These are phyloP conservation scores for Naganishia vaughanmartiniae DNA, from an alignment of 768 basidiomycete genomes.

Conservation along the genomic window DNA sequence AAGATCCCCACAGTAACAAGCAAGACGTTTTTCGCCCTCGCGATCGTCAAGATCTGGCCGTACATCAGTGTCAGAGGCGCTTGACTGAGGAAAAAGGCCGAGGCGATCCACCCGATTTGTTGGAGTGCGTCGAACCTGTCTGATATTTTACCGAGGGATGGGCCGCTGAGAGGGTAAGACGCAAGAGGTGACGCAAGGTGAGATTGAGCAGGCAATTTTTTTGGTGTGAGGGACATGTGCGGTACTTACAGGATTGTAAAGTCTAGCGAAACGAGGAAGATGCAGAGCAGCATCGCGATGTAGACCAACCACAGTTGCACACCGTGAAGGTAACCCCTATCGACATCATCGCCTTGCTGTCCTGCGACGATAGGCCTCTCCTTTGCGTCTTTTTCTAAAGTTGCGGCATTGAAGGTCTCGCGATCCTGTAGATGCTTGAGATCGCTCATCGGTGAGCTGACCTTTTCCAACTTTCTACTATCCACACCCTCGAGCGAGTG, in stretches of 20 bases:
- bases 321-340: neutral
- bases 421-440: neutral
- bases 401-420: neutral
- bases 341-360: neutral
- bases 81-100: slow-evolving; percentile 52
- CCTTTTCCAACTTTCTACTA: neutral
- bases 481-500: neutral
- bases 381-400: neutral
- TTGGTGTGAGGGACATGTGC: too few relatives aligned
- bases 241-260: slow-evolving; percentile 48
- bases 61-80: slow-evolving; percentile 13
- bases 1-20: slow-evolving; percentile 52
- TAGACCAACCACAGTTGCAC: slow-evolving; percentile 16
- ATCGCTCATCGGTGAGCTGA: slow-evolving; percentile 2
- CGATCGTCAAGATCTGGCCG: slow-evolving; percentile 44
- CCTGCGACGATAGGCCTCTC: neutral
- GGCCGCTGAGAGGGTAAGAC: neutral
- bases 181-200: neutral
- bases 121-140: slow-evolving; percentile 14
- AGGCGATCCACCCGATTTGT: slow-evolving; percentile 35
- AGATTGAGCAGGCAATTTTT: neutral
- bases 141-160: slow-evolving; percentile 12
- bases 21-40: slow-evolving; percentile 52
- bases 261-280: slow-evolving; percentile 52
- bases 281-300: slow-evolving; percentile 37